phyloP scores from a whole-genome alignment of 108 stramenopile genomes.

The Aurantiochytrium sp. region DNA sequence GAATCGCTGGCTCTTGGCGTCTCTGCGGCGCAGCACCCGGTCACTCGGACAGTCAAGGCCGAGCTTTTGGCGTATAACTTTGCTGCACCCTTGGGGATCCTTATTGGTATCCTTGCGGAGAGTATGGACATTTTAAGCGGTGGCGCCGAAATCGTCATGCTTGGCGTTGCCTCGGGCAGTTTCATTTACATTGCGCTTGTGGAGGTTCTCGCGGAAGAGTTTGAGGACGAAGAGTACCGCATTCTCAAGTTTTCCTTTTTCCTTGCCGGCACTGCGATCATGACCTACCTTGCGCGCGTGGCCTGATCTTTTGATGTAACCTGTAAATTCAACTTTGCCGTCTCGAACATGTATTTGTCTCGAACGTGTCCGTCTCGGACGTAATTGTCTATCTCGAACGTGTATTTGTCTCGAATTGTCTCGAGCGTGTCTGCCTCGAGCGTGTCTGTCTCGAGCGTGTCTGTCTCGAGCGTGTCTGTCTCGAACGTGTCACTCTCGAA shows the following conservation, averaged over 20 bases:
- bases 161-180: not conserved
- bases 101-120: not conserved
- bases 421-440: too few species aligned
- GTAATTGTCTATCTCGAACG: too few species aligned
- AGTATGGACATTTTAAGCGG: not conserved
- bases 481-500: too few species aligned
- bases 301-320: not conserved
- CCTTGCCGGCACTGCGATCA: not conserved
- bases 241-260: conserved; percentile 2
- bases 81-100: not conserved
- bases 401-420: too few species aligned
- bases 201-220: not conserved
- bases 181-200: conserved; percentile 7
- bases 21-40: not conserved
- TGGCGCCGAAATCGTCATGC: not conserved
- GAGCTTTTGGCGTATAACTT: not conserved
- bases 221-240: conserved; percentile 4
- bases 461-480: too few species aligned
- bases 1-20: not conserved
- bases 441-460: too few species aligned
- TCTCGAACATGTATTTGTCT: too few species aligned
- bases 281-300: not conserved
- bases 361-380: too few species aligned
- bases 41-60: not conserved
- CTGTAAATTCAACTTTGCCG: too few species aligned